These are phyloP conservation scores for Ailanthus altissimus DNA, from an alignment of 345 rosid genomes.

Conservation along the genomic window DNA sequence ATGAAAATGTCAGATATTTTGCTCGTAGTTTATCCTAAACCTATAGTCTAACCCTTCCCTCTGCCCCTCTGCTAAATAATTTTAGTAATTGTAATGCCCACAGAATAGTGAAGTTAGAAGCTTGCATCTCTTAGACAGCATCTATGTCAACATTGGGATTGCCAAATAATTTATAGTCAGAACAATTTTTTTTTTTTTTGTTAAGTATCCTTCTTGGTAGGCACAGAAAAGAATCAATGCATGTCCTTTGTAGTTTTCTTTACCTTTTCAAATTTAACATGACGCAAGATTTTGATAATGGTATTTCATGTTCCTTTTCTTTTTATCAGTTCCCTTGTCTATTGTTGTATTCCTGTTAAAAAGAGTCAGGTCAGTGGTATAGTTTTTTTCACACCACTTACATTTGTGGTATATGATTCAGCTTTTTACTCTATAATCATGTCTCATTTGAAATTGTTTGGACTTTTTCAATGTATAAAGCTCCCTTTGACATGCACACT, in stretches of 20 bases:
- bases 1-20: not conserved
- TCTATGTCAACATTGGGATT: not conserved
- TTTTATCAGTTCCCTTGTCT: not conserved
- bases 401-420: not conserved
- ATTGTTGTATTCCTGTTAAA: not conserved
- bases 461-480: too few species aligned
- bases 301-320: not conserved
- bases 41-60: not conserved
- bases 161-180: not conserved
- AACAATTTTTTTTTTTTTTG: not conserved
- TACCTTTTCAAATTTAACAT: not conserved
- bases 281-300: not conserved
- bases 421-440: not conserved
- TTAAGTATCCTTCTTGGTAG: not conserved
- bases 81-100: not conserved
- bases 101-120: not conserved
- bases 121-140: not conserved
- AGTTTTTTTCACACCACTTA: too few species aligned
- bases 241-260: not conserved
- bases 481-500: not conserved
- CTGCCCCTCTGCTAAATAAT: too few species aligned
- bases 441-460: not conserved
- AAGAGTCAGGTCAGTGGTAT: not conserved
- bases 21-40: not conserved
- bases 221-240: not conserved